These are phyloP conservation scores for Rhododendron mucronatum DNA, from an alignment of 148 eudicot species.

Conservation along the genomic window DNA sequence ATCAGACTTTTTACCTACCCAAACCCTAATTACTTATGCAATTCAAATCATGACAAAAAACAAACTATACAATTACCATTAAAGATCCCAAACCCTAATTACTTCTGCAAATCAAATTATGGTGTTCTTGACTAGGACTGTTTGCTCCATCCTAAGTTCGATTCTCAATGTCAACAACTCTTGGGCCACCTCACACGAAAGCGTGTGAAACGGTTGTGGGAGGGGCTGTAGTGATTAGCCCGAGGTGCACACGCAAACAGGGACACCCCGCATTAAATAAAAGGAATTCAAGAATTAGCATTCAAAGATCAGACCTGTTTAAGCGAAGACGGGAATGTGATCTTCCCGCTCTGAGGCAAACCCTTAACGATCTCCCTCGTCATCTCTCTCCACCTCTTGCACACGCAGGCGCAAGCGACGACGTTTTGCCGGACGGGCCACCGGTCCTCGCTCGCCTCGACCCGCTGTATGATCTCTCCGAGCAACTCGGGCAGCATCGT, in stretches of 20 bases:
- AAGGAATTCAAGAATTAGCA: background rate
- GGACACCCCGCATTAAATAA: background rate
- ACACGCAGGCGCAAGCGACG: constrained; percentile 74
- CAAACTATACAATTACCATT: background rate
- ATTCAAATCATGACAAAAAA: background rate
- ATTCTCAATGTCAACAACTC: too few species aligned
- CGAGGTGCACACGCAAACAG: too few species aligned
- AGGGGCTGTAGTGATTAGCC: too few species aligned
- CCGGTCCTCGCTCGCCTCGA: constrained; percentile 63
- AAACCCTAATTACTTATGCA: background rate
- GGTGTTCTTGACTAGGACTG: too few species aligned
- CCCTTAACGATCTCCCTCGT: constrained; percentile 45
- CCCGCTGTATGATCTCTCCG: constrained; percentile 63
- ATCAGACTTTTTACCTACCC: background rate
- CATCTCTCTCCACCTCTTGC: constrained; percentile 74
- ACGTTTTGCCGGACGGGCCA: constrained; percentile 78
- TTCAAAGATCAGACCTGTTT: constrained; percentile 50
- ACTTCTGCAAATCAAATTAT: background rate
- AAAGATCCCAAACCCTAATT: background rate
- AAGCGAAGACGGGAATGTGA: constrained; percentile 84
- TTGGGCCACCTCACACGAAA: too few species aligned
- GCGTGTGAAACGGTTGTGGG: too few species aligned
- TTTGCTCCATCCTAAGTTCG: too few species aligned
- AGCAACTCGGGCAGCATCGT: constrained; percentile 70
- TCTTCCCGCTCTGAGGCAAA: constrained; percentile 39